Base-by-base conservation (phyloP, 768 basidiomycete genomes). In the Dentipellis fragilis region DNA sequence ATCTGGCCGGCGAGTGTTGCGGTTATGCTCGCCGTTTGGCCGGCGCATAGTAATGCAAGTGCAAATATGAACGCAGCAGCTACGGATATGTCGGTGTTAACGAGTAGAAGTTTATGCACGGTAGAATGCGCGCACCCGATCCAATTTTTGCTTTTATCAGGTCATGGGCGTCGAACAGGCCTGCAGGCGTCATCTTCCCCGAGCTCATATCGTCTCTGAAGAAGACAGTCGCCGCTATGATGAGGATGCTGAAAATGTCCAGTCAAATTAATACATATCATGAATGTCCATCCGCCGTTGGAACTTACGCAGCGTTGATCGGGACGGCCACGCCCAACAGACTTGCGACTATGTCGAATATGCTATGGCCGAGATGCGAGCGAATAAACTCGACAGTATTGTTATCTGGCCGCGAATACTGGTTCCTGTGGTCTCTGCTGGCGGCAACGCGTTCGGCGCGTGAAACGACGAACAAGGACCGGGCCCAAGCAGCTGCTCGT, bases 281-380 rank as follows among this genome's bases (percentile, higher is more conserved):
- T 10, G 10, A 23, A 8, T 16, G 47, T 16, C 10, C 10, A 10
- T 7, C 4, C 9, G n/a, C n/a, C 7, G 12, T 6, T 4, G 48
- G 4, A 58, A 71, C 80, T 57, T 58, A 86, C 87, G 86, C 66
- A 7, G 89, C 80, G 68, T 96, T 96, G 67, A 94, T 92, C 29
- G 89, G 72, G 11, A 94, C 80, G 0, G 93, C 93, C 64, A 94
- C 84, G 0, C 88, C 85, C 39, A 94, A 73, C 42, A 96, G 69
- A 62, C 81, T 83, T 21, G 72, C 65, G 17, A 68, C 59, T 16
- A 81, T 75, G 63, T 83, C 81, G 49, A 74, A 66, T 64, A 67
- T 69, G 12, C 73, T 73, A 51, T 77, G 73, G 17, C 63, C 64
- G 14, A 78, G 58, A 58, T 78, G 75, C n/a, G 69, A 65, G 22